Evolutionary conservation across 2,329 filamentous ascomycete species (phyloP).

Genomic region (Colletotrichum sp.): DNA sequence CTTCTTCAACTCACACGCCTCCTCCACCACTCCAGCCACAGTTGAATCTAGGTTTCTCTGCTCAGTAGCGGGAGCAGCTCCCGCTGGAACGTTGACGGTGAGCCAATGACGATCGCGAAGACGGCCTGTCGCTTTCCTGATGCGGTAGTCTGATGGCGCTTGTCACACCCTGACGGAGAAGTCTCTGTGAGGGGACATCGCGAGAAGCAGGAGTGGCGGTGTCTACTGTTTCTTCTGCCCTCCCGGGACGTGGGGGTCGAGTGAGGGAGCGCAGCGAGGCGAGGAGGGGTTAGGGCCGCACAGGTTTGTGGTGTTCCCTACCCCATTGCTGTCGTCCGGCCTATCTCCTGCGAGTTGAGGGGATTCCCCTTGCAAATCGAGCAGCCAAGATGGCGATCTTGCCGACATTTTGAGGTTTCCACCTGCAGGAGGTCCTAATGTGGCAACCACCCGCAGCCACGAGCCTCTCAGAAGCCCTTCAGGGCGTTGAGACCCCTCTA

Average conservation of each 20-base stretch:
- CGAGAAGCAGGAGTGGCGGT: background rate
- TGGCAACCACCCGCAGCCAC: background rate
- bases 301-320: background rate
- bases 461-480: background rate
- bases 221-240: background rate
- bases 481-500: background rate
- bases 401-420: background rate
- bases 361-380: background rate
- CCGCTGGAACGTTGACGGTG: slow-evolving; percentile 12
- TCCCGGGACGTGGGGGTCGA: background rate
- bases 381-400: background rate
- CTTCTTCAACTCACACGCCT: background rate
- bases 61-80: background rate
- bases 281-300: background rate
- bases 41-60: background rate
- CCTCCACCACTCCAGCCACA: slow-evolving; percentile 12
- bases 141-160: slow-evolving; percentile 10
- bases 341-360: background rate
- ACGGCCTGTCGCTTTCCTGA: slow-evolving; percentile 16
- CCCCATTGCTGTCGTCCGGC: background rate
- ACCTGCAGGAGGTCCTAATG: background rate
- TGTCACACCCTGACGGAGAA: background rate
- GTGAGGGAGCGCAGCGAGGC: background rate
- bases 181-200: background rate
- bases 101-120: slow-evolving; percentile 15